phyloP scores from a whole-genome alignment of 768 basidiomycete species.

The Lactarius evosmus region DNA sequence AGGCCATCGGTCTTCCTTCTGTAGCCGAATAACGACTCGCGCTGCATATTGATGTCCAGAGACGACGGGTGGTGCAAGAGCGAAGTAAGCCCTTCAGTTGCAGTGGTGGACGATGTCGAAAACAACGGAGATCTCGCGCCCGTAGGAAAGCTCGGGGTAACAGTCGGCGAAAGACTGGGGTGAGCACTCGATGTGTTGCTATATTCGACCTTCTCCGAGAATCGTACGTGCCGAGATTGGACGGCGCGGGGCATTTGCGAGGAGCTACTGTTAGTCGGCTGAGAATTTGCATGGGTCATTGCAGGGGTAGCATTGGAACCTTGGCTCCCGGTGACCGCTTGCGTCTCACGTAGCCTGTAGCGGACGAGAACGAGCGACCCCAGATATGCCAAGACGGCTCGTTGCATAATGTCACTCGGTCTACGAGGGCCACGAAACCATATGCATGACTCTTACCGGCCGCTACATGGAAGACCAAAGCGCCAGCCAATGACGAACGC shows the following conservation, averaged over 20 bases:
- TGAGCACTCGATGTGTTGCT: neutral
- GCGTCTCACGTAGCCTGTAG: constrained; percentile 11
- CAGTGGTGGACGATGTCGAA: constrained; percentile 1
- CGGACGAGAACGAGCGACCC: constrained; percentile 25
- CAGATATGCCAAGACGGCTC: constrained; percentile 24
- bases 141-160: constrained; percentile 2
- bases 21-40: constrained; percentile 1
- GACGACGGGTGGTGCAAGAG: constrained; percentile 5
- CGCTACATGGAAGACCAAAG: constrained; percentile 27
- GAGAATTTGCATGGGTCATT: neutral
- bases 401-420: neutral
- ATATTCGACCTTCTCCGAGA: neutral
- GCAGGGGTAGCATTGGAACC: neutral
- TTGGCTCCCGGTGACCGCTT: neutral
- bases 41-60: constrained; percentile 11
- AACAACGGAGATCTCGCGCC: constrained; percentile 2
- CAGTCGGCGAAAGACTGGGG: neutral
- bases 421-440: neutral
- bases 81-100: neutral
- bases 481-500: constrained; percentile 21
- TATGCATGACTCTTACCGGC: constrained; percentile 19
- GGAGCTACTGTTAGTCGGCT: neutral
- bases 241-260: constrained; percentile 6
- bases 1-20: neutral
- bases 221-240: constrained; percentile 11